Conservation (phyloP, 2,329 filamentous ascomycete genomes). For the Neofusicoccum umdonicola region DNA sequence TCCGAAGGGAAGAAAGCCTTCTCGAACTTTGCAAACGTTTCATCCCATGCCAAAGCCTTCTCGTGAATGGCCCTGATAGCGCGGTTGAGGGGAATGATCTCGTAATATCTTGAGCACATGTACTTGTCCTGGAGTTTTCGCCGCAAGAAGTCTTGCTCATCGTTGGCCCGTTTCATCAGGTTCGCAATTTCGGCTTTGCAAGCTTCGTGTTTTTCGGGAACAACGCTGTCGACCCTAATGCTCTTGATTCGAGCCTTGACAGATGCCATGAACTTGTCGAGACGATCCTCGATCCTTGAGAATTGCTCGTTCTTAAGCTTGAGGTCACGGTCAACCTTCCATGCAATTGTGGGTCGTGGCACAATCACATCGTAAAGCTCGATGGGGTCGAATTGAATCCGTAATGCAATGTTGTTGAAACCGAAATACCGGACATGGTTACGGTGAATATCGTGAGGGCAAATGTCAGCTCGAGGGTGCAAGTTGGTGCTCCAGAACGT, state of each 20-base stretch:
- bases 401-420: constrained; percentile 77
- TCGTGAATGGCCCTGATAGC: constrained; percentile 89
- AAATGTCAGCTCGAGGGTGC: constrained; percentile 70
- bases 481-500: constrained; percentile 92
- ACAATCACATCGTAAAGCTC: constrained; percentile 93
- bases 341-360: constrained; percentile 83
- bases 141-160: constrained; percentile 74
- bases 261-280: constrained; percentile 83
- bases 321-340: constrained; percentile 95
- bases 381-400: constrained; percentile 89
- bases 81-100: constrained; percentile 89
- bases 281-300: constrained; percentile 72
- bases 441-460: constrained; percentile 86
- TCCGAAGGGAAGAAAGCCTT: constrained; percentile 89
- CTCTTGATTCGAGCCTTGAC: constrained; percentile 79
- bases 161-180: constrained; percentile 74
- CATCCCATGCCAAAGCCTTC: constrained; percentile 90
- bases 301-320: constrained; percentile 92
- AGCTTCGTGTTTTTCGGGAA: constrained; percentile 79
- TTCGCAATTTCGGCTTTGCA: constrained; percentile 80
- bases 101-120: constrained; percentile 91
- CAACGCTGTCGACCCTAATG: constrained; percentile 87
- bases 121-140: constrained; percentile 85
- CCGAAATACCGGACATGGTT: constrained; percentile 94
- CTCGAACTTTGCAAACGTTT: constrained; percentile 85